Evolutionary conservation across 2,329 filamentous ascomycete genomes (phyloP), one percentile per base, ranked within the genome.

Genomic region (Chaetomium strumarium): DNA sequence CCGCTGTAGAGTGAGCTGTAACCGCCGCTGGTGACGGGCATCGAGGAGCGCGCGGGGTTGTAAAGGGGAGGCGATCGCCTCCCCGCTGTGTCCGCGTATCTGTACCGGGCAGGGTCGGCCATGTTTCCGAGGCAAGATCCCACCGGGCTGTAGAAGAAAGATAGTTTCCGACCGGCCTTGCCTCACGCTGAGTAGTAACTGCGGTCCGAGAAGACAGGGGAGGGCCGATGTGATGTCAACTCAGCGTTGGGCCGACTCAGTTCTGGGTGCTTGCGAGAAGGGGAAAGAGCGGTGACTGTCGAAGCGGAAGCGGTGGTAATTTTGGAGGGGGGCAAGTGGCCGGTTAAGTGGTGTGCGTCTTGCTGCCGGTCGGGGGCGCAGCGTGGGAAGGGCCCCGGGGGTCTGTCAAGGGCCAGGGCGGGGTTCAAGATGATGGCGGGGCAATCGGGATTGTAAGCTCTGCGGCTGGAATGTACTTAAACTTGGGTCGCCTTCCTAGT

Each of bases 31-130:
- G 74, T 70, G 44, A 60, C 57, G 16, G 79, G 79, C 64, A 82
- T 66, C 29, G 78, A 81, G 45, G 76, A 67, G 53, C 79, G 74
- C 51, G 75, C 78, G 44, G 78, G 76, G 59, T 75, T 77, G 64
- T 68, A 68, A 10, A 68, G 63, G 33, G 62, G 60, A 50, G 61
- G 61, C 31, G 61, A 63, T 11, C 57, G 56, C 48, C 61, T 51
- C 41, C 55, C 53, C 20, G 52, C 37, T 14, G 57, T 46, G 37
- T 50, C 55, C 37, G 54, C 51, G 46, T 61, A 61, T 44, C 57
- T 46, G 47, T 60, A 61, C 51, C 43, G 54, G 49, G 52, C 50
- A 47, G 51, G 61, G 46, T 63, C 61, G 52, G 60, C 50, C 61
- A 63, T 63, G 49, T 51, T 14, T 34, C 49, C 41, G 52, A 49